Percentiles rank a stretch among this genome's conserved stretches.
Evolutionary conservation across 176 grass and related monocot genomes (phyloP).

Genomic region (Musa acuminata): DNA sequence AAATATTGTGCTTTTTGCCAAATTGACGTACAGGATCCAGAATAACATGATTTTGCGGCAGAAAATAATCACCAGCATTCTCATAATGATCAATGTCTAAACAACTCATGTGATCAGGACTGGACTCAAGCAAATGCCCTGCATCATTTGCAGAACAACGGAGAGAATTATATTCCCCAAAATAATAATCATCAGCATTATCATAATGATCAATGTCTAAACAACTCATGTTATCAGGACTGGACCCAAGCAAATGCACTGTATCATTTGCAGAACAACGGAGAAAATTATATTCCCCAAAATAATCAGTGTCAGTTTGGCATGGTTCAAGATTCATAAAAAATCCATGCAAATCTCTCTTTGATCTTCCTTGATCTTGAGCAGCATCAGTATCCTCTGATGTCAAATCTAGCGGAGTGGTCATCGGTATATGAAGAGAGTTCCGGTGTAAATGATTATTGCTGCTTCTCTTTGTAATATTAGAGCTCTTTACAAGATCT

Average conservation of each 20-base stretch:
- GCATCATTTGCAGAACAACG: conserved; percentile 4
- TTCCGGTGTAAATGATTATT: conserved; percentile 18
- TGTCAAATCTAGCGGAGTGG: conserved; percentile 19
- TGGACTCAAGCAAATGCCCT: conserved; percentile 19
- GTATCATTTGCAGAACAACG: conserved; percentile 2
- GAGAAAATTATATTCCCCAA: conserved; percentile 14
- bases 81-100: conserved; percentile 19
- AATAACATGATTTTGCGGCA: conserved; percentile 28
- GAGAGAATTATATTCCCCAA: conserved; percentile 12
- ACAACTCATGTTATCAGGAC: conserved; percentile 16
- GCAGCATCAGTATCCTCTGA: conserved; percentile 28
- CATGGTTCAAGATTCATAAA: conserved; percentile 40
- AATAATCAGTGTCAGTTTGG: conserved; percentile 19
- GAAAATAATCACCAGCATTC: conserved; percentile 29
- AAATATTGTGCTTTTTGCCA: conserved; percentile 13
- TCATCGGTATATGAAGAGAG: not conserved
- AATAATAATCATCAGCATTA: conserved; percentile 24
- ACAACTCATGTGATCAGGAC: conserved; percentile 16
- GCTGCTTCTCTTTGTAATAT: conserved; percentile 39
- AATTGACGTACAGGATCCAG: conserved; percentile 23
- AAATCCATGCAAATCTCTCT: conserved; percentile 21
- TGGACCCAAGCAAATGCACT: conserved; percentile 18
- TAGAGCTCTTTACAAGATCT: conserved; percentile 26
- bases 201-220: conserved; percentile 19
- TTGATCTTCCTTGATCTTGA: conserved; percentile 27